phyloP scores from a whole-genome alignment of 148 eudicot species.

The Rhododendron ferrugineum region DNA sequence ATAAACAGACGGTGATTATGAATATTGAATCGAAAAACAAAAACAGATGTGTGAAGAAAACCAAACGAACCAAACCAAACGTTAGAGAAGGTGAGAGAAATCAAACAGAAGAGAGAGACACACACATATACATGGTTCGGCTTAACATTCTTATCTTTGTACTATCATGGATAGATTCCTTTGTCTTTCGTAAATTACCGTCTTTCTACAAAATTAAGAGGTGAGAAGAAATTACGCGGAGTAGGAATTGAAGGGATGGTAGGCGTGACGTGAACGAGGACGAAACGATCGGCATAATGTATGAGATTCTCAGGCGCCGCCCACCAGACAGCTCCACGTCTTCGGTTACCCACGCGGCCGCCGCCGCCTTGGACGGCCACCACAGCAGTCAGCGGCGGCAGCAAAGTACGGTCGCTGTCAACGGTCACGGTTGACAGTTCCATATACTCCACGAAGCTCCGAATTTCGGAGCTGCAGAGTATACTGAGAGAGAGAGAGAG shows the following conservation, averaged over 20 bases:
- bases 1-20: no score
- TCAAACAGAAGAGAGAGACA: no score
- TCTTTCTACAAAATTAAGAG: background rate
- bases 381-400: background rate
- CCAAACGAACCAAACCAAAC: no score
- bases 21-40: no score
- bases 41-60: no score
- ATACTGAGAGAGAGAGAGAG: background rate
- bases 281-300: constrained; percentile 43
- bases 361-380: background rate
- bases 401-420: background rate
- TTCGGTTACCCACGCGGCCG: constrained; percentile 32
- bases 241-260: constrained; percentile 50
- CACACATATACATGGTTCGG: no score
- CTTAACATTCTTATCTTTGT: no score
- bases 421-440: background rate
- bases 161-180: no score
- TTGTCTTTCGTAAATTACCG: no score
- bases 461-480: background rate
- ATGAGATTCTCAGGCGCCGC: constrained; percentile 46
- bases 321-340: constrained; percentile 73
- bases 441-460: background rate
- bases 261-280: constrained; percentile 61
- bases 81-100: no score
- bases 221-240: constrained; percentile 32